A percentile compares a stretch with the other conserved stretches of the same genome.
Conservation (phyloP, 208 protist genomes). For the Trypanosomatidae sp. region DNA sequence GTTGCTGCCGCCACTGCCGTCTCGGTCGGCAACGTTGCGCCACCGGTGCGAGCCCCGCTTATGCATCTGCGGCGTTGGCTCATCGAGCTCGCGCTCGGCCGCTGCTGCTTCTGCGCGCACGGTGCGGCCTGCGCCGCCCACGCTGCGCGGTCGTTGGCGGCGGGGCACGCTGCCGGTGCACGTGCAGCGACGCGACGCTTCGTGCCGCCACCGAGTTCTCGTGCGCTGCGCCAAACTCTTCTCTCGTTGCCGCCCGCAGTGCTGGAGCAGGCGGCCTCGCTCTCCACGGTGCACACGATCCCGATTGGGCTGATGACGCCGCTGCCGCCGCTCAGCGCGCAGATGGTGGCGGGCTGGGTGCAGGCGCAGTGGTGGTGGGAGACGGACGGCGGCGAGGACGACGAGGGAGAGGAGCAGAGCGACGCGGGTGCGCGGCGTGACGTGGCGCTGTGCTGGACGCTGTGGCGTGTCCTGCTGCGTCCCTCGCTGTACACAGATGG, state of each 20-base stretch:
- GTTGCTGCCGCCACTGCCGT: not conserved
- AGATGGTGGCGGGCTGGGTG: slow-evolving; percentile 15
- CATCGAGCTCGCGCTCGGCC: slow-evolving; percentile 21
- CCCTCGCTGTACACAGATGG: too few species aligned
- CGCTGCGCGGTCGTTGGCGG: too few species aligned
- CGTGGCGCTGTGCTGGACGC: slow-evolving; percentile 20
- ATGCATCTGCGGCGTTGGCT: slow-evolving; percentile 30
- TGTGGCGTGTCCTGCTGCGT: slow-evolving; percentile 28
- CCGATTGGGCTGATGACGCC: not conserved
- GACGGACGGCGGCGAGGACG: too few species aligned
- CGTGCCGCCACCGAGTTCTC: slow-evolving; percentile 6
- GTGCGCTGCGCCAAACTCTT: slow-evolving; percentile 11
- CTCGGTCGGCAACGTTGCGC: not conserved
- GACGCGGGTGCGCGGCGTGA: too few species aligned
- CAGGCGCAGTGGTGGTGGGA: slow-evolving; percentile 30
- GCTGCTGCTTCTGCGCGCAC: slow-evolving; percentile 31
- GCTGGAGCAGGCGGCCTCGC: slow-evolving; percentile 7
- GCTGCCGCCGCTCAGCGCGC: not conserved
- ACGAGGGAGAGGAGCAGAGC: too few species aligned
- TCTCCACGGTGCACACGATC: not conserved
- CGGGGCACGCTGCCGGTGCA: too few species aligned
- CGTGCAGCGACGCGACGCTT: not conserved
- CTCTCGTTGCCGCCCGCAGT: slow-evolving; percentile 13
- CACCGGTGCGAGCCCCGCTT: too few species aligned
- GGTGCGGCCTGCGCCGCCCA: not conserved